Percentiles rank a stretch among this genome's conserved stretches.
These are phyloP conservation scores for Eugenia klotzschiana DNA, from an alignment of 441 rosid genomes.

Conservation along the genomic window DNA sequence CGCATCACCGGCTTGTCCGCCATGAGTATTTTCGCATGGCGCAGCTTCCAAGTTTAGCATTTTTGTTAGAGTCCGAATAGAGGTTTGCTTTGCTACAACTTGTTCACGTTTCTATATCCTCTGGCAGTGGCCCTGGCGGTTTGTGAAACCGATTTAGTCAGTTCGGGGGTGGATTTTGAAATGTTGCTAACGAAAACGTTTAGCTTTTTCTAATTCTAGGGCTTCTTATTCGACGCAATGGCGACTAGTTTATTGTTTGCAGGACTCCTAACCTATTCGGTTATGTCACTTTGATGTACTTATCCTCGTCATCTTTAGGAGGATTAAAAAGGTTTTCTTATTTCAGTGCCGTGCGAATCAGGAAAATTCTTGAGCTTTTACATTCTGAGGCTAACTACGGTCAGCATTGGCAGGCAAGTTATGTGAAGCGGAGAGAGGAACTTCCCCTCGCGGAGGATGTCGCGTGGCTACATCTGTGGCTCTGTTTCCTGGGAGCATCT, in stretches of 20 bases:
- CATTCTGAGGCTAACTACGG: background rate
- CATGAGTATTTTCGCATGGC: background rate
- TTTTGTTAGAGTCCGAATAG: background rate
- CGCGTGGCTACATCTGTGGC: slow-evolving; percentile 8
- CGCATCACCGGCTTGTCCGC: background rate
- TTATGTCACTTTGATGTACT: background rate
- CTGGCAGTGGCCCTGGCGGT: background rate
- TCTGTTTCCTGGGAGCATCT: slow-evolving; percentile 15
- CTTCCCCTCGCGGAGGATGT: slow-evolving; percentile 14
- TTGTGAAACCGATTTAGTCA: background rate
- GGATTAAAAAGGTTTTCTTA: background rate
- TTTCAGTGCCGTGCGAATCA: background rate
- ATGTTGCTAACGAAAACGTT: background rate
- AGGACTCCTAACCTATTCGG: background rate
- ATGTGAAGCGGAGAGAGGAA: slow-evolving; percentile 16
- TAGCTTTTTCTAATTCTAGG: background rate
- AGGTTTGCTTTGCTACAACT: background rate
- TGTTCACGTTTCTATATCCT: background rate
- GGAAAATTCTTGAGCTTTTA: background rate
- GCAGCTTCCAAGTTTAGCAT: background rate
- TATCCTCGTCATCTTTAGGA: background rate
- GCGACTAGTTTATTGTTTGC: background rate
- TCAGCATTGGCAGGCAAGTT: slow-evolving; percentile 26
- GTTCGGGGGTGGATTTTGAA: background rate
- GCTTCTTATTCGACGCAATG: background rate